These are phyloP conservation scores for Xylariaceae sp. DNA, from an alignment of 2,329 filamentous ascomycete genomes.

Conservation along the genomic window DNA sequence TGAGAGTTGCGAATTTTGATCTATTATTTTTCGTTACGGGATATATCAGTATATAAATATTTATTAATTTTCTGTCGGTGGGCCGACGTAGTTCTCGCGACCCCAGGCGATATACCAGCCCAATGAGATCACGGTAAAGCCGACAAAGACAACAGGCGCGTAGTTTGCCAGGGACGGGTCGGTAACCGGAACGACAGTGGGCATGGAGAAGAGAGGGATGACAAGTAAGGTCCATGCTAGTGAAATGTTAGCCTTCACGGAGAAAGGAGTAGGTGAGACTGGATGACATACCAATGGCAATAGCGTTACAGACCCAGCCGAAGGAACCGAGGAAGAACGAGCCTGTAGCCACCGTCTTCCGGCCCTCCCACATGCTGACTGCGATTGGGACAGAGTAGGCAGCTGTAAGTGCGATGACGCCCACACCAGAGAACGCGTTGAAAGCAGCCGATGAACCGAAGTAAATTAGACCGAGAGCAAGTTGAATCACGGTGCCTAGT, in stretches of 20 bases:
- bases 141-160: constrained; percentile 68
- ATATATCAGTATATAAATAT: background rate
- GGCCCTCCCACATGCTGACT: constrained; percentile 56
- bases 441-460: constrained; percentile 66
- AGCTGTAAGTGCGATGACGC: constrained; percentile 63
- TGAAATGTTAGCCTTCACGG: constrained; percentile 27
- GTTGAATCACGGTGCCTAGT: constrained; percentile 61
- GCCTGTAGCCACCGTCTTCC: constrained; percentile 52
- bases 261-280: constrained; percentile 2
- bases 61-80: constrained; percentile 37
- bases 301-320: constrained; percentile 56
- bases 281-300: constrained; percentile 54
- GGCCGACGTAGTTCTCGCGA: constrained; percentile 62
- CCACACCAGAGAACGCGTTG: constrained; percentile 65
- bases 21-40: too few species aligned
- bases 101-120: constrained; percentile 67
- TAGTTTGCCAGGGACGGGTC: constrained; percentile 60
- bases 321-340: constrained; percentile 58
- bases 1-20: too few species aligned
- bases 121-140: constrained; percentile 54
- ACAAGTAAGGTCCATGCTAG: constrained; percentile 62
- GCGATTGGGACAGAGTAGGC: constrained; percentile 64
- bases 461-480: constrained; percentile 61
- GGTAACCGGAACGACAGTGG: constrained; percentile 55
- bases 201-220: constrained; percentile 71